Conservation (phyloP, 2,329 filamentous ascomycete species). For the Grosmannia serpens region DNA sequence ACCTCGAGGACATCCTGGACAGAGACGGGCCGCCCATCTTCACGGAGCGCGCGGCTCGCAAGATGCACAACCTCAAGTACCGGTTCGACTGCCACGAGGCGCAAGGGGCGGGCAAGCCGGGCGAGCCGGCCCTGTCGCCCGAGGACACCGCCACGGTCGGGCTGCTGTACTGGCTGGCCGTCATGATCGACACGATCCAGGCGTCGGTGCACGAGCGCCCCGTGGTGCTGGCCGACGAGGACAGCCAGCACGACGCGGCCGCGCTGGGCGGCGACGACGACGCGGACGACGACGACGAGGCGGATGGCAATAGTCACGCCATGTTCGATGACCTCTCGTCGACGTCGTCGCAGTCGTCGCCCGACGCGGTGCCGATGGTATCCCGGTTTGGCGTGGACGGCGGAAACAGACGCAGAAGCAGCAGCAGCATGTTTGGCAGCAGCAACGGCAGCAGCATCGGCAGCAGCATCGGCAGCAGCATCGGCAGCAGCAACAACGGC, state of each 20-base stretch:
- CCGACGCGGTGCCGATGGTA: not conserved
- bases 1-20: slow-evolving; percentile 11
- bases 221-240: slow-evolving; percentile 27
- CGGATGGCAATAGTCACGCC: not conserved
- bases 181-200: slow-evolving; percentile 48
- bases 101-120: too few relatives aligned
- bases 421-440: not conserved
- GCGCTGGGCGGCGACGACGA: too few relatives aligned
- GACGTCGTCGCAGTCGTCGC: not conserved
- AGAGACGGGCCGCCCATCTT: slow-evolving; percentile 22
- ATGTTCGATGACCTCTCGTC: not conserved
- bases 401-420: not conserved
- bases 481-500: not conserved
- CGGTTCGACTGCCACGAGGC: slow-evolving; percentile 17
- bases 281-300: slow-evolving; percentile 9
- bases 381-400: not conserved
- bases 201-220: slow-evolving; percentile 35
- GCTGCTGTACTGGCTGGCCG: slow-evolving; percentile 44
- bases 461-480: not conserved
- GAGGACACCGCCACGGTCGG: slow-evolving; percentile 32
- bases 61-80: slow-evolving; percentile 26
- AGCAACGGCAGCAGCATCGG: not conserved
- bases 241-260: slow-evolving; percentile 25
- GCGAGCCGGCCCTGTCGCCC: not conserved
- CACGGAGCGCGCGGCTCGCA: slow-evolving; percentile 26